Conservation (phyloP, 2,329 filamentous ascomycete genomes). For the Byssoonygena ceratinophila region DNA sequence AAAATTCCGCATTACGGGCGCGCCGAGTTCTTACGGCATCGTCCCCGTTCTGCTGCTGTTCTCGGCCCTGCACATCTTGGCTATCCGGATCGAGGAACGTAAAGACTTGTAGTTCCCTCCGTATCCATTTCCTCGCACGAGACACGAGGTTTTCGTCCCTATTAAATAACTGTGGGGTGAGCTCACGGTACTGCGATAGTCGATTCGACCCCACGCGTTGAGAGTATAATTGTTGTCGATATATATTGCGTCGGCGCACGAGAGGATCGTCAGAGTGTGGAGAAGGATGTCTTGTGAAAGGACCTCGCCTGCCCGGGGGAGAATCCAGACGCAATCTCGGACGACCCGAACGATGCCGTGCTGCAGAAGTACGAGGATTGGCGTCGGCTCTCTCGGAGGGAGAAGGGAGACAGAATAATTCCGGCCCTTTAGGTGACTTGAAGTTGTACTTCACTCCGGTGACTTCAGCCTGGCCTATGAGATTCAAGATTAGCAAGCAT, state of each 20-base stretch:
- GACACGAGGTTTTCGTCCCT: constrained; percentile 57
- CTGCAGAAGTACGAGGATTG: constrained; percentile 11
- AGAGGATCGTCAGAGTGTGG: background rate
- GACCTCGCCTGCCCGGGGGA: background rate
- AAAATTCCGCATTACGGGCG: constrained; percentile 65
- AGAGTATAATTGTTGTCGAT: constrained; percentile 61
- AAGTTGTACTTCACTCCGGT: constrained; percentile 57
- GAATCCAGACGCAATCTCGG: background rate
- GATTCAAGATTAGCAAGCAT: background rate
- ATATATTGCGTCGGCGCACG: constrained; percentile 54
- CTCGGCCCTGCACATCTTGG: constrained; percentile 20
- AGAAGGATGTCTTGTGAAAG: constrained; percentile 7
- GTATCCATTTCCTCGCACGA: constrained; percentile 68
- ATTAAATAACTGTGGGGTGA: constrained; percentile 58
- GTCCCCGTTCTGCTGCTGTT: constrained; percentile 18
- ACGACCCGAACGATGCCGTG: background rate
- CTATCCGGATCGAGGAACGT: constrained; percentile 40
- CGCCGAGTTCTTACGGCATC: constrained; percentile 29
- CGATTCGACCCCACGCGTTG: constrained; percentile 73
- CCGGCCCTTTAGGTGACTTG: constrained; percentile 42
- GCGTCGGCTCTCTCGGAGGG: constrained; percentile 2
- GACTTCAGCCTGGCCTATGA: constrained; percentile 43
- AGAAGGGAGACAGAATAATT: constrained; percentile 46
- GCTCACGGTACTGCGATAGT: constrained; percentile 62
- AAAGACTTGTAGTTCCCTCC: constrained; percentile 76